Base-by-base conservation (phyloP, 2,329 filamentous ascomycete genomes). In the Fusarium concolor region DNA sequence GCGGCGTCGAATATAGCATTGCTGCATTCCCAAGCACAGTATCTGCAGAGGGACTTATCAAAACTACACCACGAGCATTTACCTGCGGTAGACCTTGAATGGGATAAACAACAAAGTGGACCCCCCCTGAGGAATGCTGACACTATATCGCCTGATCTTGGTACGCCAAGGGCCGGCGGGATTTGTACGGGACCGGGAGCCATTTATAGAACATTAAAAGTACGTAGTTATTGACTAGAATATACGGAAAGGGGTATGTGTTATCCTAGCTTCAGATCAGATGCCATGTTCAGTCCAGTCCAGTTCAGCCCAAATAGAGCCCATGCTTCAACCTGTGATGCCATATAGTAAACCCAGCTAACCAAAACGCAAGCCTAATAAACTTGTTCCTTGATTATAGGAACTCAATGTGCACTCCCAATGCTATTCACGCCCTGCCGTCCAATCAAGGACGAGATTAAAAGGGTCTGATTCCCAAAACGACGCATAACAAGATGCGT, bases 241-340 rank as follows among this genome's bases (percentile, higher is more conserved):
- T 67, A 49, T 72, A 74, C 71, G 63, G 56, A 69, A 73, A 74
- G 67, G 71, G 71, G 71, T 73, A 73, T 75, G 68, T 69, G 70
- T 62, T 72, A 65, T 69, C 66, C 70, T 71, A 70, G 70, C 55
- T 55, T 65, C 49, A 51, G 49, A 44, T 43, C 57, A 55, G 26
- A 64, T 64, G 59, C 59, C 35, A 38, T 63, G 31, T 33, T 33
- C 31, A 33, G 31, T 47, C 28, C 33, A 12, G 29, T 33, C 31
- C 14, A 33, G 31, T 33, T 14, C 31, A 33, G 29, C 11, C 29
- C 29, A 31, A 31, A 12, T 31, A 11, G 7, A 31, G 29, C 12
- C 29, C 29, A 31, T 31, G 29, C 29, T 31, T 31, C 29, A 31
- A 31, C 29, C 29, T 31, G 29, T 8, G 31, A 33, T 44, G 26